Conservation (phyloP, 2,329 filamentous ascomycete species). For the Nothophaeocryptopus gaeumannii region DNA sequence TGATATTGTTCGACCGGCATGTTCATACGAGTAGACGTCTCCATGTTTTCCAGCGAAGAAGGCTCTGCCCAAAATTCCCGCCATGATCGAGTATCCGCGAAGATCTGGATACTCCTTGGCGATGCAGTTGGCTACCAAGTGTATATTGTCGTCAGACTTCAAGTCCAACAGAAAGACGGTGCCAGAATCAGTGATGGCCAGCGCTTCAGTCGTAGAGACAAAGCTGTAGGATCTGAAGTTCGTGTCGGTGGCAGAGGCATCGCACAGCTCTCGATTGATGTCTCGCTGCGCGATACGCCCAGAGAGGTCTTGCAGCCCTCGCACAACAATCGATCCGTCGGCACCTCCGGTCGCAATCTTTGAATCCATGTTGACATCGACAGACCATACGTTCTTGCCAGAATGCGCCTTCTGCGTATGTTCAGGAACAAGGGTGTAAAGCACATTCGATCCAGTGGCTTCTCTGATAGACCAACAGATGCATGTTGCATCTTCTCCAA, state of each 20-base stretch:
- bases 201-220: not conserved
- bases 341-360: conserved; percentile 70
- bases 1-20: conserved; percentile 16
- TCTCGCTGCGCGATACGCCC: not conserved
- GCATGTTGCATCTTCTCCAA: conserved; percentile 78
- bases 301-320: not conserved
- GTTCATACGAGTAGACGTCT: conserved; percentile 40
- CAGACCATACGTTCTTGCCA: conserved; percentile 90
- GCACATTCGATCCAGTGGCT: conserved; percentile 4
- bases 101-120: not conserved
- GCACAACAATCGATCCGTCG: conserved; percentile 62
- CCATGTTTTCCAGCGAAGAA: conserved; percentile 50
- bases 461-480: conserved; percentile 58
- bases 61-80: conserved; percentile 39
- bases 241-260: not conserved
- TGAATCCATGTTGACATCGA: conserved; percentile 39
- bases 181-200: conserved; percentile 10
- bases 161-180: not conserved
- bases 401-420: conserved; percentile 64
- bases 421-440: conserved; percentile 49
- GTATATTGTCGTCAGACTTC: not conserved
- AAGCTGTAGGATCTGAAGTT: conserved; percentile 9
- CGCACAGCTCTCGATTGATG: not conserved
- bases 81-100: conserved; percentile 48
- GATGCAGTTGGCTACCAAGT: not conserved